These are phyloP conservation scores for Tricholomella constricta DNA, from an alignment of 768 basidiomycete species.

Conservation along the genomic window DNA sequence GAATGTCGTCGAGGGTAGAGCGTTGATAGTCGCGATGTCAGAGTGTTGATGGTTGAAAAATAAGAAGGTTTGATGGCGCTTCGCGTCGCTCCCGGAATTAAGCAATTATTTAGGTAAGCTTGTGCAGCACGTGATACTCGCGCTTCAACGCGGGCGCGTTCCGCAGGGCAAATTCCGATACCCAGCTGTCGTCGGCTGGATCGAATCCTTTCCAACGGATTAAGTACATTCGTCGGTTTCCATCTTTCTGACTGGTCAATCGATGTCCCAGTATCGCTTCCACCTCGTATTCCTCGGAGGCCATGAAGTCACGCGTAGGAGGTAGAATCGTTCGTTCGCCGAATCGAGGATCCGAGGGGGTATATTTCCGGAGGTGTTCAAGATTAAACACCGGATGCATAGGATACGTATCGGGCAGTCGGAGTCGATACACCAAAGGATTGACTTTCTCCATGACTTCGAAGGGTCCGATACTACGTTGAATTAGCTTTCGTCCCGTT, in stretches of 20 bases:
- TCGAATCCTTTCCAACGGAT: neutral
- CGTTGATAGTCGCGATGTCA: too few relatives aligned
- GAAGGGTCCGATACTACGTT: slow-evolving; percentile 25
- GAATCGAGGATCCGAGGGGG: neutral
- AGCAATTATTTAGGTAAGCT: neutral
- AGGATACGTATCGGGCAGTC: slow-evolving; percentile 24
- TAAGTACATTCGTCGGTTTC: neutral
- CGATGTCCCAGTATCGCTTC: neutral
- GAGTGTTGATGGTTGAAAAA: too few relatives aligned
- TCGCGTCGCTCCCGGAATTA: neutral
- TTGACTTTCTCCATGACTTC: slow-evolving; percentile 25
- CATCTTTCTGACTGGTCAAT: neutral
- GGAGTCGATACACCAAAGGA: slow-evolving; percentile 23
- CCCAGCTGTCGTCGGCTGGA: neutral
- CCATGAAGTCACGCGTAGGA: neutral
- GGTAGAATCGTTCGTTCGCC: neutral
- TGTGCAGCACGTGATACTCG: neutral
- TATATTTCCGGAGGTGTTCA: neutral
- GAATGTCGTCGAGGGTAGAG: too few relatives aligned
- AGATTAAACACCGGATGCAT: slow-evolving; percentile 24
- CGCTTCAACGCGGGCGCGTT: neutral
- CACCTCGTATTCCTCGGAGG: neutral
- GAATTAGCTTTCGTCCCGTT: slow-evolving; percentile 24
- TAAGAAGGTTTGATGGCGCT: neutral
- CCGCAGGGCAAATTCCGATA: neutral